A percentile compares a stretch with the other conserved stretches of the same genome.
These are phyloP conservation scores for Paecilomyces sp. DNA, from an alignment of 2,329 filamentous ascomycete genomes.

Conservation along the genomic window DNA sequence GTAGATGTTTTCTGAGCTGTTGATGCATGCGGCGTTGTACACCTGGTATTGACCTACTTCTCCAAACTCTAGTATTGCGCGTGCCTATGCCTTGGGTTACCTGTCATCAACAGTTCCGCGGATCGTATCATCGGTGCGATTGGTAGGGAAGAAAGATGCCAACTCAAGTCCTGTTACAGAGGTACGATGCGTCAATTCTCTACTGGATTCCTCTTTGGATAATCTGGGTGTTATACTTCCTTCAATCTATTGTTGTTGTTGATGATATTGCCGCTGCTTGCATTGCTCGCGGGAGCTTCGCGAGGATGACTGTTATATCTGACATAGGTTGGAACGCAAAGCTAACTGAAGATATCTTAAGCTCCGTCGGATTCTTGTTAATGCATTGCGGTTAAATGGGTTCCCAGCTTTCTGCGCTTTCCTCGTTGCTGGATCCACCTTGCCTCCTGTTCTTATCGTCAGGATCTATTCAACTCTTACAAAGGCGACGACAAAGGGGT, in stretches of 20 bases:
- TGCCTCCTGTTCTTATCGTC: conserved; percentile 30
- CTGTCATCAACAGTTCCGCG: conserved; percentile 41
- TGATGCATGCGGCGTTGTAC: neutral
- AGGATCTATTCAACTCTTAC: conserved; percentile 17
- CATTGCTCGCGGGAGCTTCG: neutral
- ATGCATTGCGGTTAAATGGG: conserved; percentile 36
- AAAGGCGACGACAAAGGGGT: conserved; percentile 10
- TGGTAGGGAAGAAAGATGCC: conserved; percentile 24
- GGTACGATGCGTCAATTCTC: conserved; percentile 20
- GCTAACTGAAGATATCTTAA: conserved; percentile 18
- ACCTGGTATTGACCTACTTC: neutral
- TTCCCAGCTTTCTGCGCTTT: conserved; percentile 48
- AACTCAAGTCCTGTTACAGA: conserved; percentile 23
- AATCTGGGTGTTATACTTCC: conserved; percentile 4
- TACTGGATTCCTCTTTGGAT: neutral
- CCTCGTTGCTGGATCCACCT: conserved; percentile 45
- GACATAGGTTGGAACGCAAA: neutral
- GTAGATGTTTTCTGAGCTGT: neutral
- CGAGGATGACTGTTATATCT: neutral
- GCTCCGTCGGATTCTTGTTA: conserved; percentile 31
- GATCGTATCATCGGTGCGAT: conserved; percentile 32
- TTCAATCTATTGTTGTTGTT: neutral
- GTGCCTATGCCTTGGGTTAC: conserved; percentile 44
- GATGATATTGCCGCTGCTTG: neutral
- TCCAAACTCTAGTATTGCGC: conserved; percentile 26